phyloP scores from a whole-genome alignment of 495 filamentous ascomycete genomes.

The Bryoglossum gracile region DNA sequence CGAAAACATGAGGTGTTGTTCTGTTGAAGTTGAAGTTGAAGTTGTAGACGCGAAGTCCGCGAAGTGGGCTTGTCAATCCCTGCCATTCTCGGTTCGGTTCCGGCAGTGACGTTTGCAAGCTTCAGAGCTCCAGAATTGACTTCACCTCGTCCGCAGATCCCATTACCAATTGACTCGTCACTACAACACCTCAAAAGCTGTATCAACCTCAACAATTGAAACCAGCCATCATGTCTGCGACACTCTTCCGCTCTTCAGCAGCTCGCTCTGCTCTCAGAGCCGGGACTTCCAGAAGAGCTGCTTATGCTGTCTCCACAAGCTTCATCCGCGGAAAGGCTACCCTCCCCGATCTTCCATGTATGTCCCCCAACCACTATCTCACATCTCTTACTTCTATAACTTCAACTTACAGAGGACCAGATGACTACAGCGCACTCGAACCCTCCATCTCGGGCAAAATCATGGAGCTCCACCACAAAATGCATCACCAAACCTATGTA shows the following conservation, averaged over 20 bases:
- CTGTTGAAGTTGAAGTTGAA: neutral
- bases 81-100: slow-evolving; percentile 9
- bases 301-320: slow-evolving; percentile 58
- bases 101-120: slow-evolving; percentile 13
- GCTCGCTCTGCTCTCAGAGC: slow-evolving; percentile 35
- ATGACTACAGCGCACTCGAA: slow-evolving; percentile 88
- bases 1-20: neutral
- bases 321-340: slow-evolving; percentile 85
- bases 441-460: slow-evolving; percentile 93
- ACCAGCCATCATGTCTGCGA: slow-evolving; percentile 39
- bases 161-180: slow-evolving; percentile 1
- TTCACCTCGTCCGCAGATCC: slow-evolving; percentile 1
- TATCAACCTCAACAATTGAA: slow-evolving; percentile 6
- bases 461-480: slow-evolving; percentile 88
- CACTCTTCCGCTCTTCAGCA: slow-evolving; percentile 42
- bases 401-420: too few species aligned
- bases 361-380: too few species aligned
- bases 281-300: slow-evolving; percentile 38
- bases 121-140: slow-evolving; percentile 8
- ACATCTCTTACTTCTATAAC: too few species aligned
- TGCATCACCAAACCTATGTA: slow-evolving; percentile 76
- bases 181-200: slow-evolving; percentile 7
- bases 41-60: slow-evolving; percentile 6
- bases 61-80: slow-evolving; percentile 16
- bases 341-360: slow-evolving; percentile 91